Percentiles rank a stretch among this genome's conserved stretches.
Conservation (phyloP, 257 asterid species). For the Leptodermis oblonga region DNA sequence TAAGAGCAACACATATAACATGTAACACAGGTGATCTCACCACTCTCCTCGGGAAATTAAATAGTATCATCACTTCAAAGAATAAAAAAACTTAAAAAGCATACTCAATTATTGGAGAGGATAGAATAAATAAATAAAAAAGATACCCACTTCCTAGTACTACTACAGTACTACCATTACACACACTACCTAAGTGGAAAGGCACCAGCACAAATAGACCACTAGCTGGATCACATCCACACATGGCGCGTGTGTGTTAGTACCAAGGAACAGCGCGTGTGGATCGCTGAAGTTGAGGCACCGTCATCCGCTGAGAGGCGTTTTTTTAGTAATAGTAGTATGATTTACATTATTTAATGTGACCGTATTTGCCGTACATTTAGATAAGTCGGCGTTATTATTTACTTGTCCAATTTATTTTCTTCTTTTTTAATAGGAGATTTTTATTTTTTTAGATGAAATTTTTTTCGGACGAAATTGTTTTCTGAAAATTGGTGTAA, state of each 20-base stretch:
- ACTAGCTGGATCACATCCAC: too few species aligned
- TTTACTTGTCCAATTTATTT: conserved; percentile 4
- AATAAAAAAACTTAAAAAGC: too few species aligned
- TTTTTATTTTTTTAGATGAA: background rate
- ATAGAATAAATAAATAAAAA: background rate
- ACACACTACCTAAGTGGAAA: background rate
- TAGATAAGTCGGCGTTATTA: conserved; percentile 29
- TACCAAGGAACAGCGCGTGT: background rate
- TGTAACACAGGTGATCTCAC: too few species aligned
- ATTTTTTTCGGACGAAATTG: too few species aligned
- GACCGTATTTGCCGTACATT: conserved; percentile 48
- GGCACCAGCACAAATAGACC: background rate
- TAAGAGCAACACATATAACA: too few species aligned
- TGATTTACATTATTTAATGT: conserved; percentile 6
- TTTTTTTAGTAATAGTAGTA: background rate
- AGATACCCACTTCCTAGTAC: background rate
- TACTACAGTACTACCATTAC: too few species aligned
- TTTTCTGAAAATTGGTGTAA: too few species aligned
- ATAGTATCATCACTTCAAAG: too few species aligned
- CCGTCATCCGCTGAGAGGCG: conserved; percentile 25
- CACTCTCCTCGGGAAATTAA: too few species aligned
- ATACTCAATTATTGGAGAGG: background rate
- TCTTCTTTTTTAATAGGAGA: too few species aligned
- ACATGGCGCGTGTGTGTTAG: background rate
- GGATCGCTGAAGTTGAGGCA: background rate